Evolutionary conservation across 2,329 filamentous ascomycete species (phyloP).

Genomic region (Emmonsia crescens): DNA sequence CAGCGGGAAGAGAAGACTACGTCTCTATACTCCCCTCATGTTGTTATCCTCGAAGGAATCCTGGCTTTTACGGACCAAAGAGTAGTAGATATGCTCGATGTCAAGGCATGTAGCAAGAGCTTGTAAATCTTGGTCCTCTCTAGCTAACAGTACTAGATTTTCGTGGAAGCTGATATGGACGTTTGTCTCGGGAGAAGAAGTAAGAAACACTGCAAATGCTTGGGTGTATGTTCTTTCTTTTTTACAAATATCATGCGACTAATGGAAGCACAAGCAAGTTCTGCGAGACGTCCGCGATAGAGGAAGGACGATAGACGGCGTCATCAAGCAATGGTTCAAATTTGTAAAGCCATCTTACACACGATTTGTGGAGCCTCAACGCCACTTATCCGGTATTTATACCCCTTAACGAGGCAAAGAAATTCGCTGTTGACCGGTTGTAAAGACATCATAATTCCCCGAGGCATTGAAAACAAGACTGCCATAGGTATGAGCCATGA

Average conservation of each 20-base stretch:
- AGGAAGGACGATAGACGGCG: conserved; percentile 83
- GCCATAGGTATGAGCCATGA: conserved; percentile 50
- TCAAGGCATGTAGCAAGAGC: conserved; percentile 52
- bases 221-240: neutral
- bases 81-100: conserved; percentile 76
- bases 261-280: conserved; percentile 41
- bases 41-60: conserved; percentile 90
- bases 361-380: conserved; percentile 84
- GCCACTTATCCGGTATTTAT: conserved; percentile 62
- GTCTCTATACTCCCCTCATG: conserved; percentile 90
- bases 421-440: conserved; percentile 4
- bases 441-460: conserved; percentile 79
- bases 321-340: conserved; percentile 94
- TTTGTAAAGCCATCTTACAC: conserved; percentile 97
- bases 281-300: conserved; percentile 80
- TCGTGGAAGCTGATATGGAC: conserved; percentile 91
- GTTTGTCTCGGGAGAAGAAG: conserved; percentile 82
- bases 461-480: conserved; percentile 88
- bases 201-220: conserved; percentile 35
- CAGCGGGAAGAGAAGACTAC: conserved; percentile 67
- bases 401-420: neutral
- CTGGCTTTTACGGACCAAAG: conserved; percentile 84
- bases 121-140: neutral
- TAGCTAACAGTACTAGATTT: conserved; percentile 50
- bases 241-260: conserved; percentile 9